phyloP scores from a whole-genome alignment of 768 basidiomycete species.

The Termitomyces eurrhizus region DNA sequence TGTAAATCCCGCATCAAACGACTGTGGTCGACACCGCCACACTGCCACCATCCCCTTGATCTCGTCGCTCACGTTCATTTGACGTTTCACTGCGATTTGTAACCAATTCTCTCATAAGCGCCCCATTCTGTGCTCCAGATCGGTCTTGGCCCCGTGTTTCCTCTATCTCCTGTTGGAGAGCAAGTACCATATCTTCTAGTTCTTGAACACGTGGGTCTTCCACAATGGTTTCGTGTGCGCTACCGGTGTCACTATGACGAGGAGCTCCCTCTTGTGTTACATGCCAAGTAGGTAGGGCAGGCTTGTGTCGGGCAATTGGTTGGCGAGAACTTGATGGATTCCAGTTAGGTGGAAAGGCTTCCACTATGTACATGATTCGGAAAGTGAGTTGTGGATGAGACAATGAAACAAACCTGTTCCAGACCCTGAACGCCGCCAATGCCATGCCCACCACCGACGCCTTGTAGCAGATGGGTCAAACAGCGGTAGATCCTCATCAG shows the following conservation, averaged over 20 bases:
- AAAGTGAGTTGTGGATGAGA: too few relatives aligned
- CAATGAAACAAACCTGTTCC: too few relatives aligned
- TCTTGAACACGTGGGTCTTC: too few relatives aligned
- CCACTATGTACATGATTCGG: too few relatives aligned
- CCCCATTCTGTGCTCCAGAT: neutral
- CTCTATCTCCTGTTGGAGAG: neutral
- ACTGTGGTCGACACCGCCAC: neutral
- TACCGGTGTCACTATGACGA: too few relatives aligned
- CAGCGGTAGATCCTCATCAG: neutral
- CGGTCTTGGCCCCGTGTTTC: neutral
- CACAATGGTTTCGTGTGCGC: too few relatives aligned
- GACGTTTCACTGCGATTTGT: neutral
- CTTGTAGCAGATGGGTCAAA: neutral
- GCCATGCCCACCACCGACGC: neutral
- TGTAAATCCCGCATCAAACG: neutral
- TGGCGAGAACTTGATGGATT: too few relatives aligned
- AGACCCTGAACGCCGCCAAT: neutral
- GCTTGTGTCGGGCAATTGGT: too few relatives aligned
- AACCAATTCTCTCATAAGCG: neutral
- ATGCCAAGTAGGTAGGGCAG: too few relatives aligned
- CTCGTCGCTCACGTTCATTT: neutral
- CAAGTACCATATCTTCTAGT: neutral
- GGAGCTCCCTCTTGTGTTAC: too few relatives aligned
- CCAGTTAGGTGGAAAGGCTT: too few relatives aligned
- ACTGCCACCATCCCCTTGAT: neutral